phyloP scores from a whole-genome alignment of 371 early-diverging fungal genomes.

The Funneliformis caledonium region DNA sequence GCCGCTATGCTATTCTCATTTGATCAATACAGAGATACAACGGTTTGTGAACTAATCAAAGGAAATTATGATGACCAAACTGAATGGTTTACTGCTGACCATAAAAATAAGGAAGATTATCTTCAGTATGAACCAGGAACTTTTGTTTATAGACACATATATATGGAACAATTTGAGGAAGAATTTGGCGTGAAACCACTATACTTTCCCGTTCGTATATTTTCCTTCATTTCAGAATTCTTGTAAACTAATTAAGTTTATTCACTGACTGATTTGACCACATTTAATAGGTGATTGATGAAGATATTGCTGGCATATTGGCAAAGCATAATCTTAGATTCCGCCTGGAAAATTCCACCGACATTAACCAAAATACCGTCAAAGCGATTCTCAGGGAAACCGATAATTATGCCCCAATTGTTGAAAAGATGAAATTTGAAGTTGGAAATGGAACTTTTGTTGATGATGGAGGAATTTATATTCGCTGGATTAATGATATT shows the following conservation, averaged over 20 bases:
- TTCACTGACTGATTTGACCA: background rate
- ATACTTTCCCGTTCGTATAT: slow-evolving; percentile 22
- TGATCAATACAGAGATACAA: background rate
- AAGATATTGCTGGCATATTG: background rate
- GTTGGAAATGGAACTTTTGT: slow-evolving; percentile 33
- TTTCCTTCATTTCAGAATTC: background rate
- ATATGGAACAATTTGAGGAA: slow-evolving; percentile 30
- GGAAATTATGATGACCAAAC: background rate
- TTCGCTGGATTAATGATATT: slow-evolving; percentile 39
- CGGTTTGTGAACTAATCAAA: background rate
- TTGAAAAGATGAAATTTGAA: slow-evolving; percentile 8
- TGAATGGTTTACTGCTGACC: slow-evolving; percentile 5
- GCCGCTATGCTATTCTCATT: background rate
- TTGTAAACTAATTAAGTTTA: background rate
- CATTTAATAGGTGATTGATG: slow-evolving; percentile 8
- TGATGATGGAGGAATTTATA: slow-evolving; percentile 32
- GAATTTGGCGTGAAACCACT: slow-evolving; percentile 34
- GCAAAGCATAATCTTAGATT: slow-evolving; percentile 10
- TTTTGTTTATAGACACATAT: slow-evolving; percentile 35
- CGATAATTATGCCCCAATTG: background rate
- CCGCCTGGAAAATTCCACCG: background rate
- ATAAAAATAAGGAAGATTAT: background rate
- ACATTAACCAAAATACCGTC: background rate
- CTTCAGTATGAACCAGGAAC: slow-evolving; percentile 17
- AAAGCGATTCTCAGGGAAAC: background rate